These are phyloP conservation scores for Friedmanniomyces simplex DNA, from an alignment of 495 filamentous ascomycete genomes.

Conservation along the genomic window DNA sequence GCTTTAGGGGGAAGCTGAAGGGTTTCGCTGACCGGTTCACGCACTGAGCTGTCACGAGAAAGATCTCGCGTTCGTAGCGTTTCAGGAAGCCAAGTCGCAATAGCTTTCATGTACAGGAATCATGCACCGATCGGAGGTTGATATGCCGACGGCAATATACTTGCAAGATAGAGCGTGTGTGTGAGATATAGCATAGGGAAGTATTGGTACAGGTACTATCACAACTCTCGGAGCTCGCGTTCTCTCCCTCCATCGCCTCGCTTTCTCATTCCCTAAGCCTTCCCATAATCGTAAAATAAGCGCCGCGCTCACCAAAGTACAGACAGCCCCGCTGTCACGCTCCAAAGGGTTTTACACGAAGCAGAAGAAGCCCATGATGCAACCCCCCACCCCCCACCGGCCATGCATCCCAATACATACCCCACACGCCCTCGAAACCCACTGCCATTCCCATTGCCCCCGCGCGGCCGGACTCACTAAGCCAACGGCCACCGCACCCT, in stretches of 20 bases:
- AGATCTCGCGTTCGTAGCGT: too few relatives aligned
- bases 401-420: background rate
- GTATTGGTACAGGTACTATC: background rate
- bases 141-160: too few relatives aligned
- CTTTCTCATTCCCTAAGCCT: background rate
- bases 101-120: too few relatives aligned
- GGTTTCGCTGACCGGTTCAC: conserved; percentile 12
- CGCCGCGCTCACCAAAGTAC: background rate
- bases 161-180: too few relatives aligned
- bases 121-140: too few relatives aligned
- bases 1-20: conserved; percentile 8
- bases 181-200: background rate
- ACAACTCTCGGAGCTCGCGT: background rate
- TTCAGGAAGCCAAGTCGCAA: too few relatives aligned
- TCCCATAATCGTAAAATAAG: background rate
- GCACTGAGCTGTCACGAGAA: too few relatives aligned
- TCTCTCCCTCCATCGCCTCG: too few relatives aligned
- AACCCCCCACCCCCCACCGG: too few relatives aligned
- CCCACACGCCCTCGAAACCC: background rate
- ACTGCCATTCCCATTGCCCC: too few relatives aligned
- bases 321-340: background rate
- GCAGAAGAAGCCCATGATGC: background rate
- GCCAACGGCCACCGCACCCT: conserved; percentile 61
- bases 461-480: too few relatives aligned
- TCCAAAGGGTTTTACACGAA: conserved; percentile 3